A percentile compares a stretch with the other conserved stretches of the same genome.
These are phyloP conservation scores for Rhynchospora tenuis DNA, from an alignment of 176 grass and related monocot genomes.

Conservation along the genomic window DNA sequence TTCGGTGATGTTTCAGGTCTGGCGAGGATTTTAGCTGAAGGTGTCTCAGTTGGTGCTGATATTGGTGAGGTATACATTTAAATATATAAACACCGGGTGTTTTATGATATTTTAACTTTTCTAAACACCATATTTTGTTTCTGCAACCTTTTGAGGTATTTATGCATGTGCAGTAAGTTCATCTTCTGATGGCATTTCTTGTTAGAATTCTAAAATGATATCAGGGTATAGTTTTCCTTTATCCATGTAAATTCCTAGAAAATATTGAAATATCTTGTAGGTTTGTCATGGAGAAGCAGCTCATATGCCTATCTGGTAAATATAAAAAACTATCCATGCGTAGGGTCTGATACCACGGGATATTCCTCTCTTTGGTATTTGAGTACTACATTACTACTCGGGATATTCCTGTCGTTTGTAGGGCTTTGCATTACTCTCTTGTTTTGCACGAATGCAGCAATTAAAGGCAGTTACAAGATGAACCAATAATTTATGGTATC, in stretches of 20 bases:
- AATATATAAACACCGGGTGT: background rate
- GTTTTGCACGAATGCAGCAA: background rate
- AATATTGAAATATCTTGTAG: background rate
- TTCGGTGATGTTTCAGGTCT: slow-evolving; percentile 77
- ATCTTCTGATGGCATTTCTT: background rate
- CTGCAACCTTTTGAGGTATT: background rate
- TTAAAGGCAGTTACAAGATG: background rate
- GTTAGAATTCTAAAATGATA: background rate
- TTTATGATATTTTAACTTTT: background rate
- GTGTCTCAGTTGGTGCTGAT: slow-evolving; percentile 54
- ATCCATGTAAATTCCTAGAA: background rate
- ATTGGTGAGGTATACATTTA: slow-evolving; percentile 53
- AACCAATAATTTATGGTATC: background rate
- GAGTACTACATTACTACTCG: background rate
- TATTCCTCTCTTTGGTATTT: no score
- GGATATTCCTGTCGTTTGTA: background rate
- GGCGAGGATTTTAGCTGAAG: slow-evolving; percentile 63
- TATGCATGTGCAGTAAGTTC: background rate
- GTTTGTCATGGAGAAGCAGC: background rate
- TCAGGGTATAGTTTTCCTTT: background rate
- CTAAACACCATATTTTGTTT: background rate
- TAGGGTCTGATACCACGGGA: background rate
- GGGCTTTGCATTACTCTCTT: background rate
- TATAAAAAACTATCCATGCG: background rate
- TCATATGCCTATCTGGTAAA: background rate